phyloP scores from a whole-genome alignment of 2,329 filamentous ascomycete genomes.

The Ophiostoma tasmaniense region DNA sequence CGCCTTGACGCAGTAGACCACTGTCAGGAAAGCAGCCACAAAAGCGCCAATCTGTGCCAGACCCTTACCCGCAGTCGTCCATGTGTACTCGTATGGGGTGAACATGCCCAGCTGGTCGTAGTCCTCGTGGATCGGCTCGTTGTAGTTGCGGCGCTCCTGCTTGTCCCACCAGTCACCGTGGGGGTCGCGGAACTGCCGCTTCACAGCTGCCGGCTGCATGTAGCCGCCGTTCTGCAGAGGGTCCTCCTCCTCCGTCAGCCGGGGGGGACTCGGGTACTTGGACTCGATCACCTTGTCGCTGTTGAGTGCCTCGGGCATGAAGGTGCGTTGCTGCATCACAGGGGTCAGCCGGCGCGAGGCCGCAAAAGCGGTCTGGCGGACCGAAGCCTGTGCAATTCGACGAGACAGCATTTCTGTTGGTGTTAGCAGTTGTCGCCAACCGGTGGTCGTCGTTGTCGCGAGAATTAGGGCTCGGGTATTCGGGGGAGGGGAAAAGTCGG shows the following conservation, averaged over 20 bases:
- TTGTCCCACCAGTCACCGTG: conserved; percentile 94
- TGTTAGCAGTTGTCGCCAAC: neutral
- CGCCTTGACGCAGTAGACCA: conserved; percentile 59
- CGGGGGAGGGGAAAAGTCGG: neutral
- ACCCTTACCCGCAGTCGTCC: conserved; percentile 63
- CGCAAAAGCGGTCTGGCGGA: conserved; percentile 35
- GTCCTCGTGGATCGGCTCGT: conserved; percentile 94
- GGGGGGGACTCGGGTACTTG: conserved; percentile 42
- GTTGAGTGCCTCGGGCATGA: conserved; percentile 43
- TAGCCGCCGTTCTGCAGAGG: conserved; percentile 74
- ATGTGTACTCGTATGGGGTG: conserved; percentile 81
- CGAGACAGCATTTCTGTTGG: conserved; percentile 49
- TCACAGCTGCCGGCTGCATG: conserved; percentile 68
- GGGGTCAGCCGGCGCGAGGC: conserved; percentile 38
- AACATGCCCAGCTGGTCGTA: conserved; percentile 89
- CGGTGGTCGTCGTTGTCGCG: neutral
- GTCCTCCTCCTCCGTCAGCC: conserved; percentile 51
- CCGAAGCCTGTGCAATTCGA: conserved; percentile 43
- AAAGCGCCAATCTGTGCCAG: conserved; percentile 61
- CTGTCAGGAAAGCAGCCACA: conserved; percentile 51
- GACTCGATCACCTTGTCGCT: conserved; percentile 40
- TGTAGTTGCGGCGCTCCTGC: conserved; percentile 94
- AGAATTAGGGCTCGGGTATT: neutral
- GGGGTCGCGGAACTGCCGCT: conserved; percentile 88
- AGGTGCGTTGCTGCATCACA: conserved; percentile 48